Evolutionary conservation across 352 stramenopile genomes (phyloP), one percentile per base, ranked within the genome.

Genomic region (Globisporangium camurandrum): DNA sequence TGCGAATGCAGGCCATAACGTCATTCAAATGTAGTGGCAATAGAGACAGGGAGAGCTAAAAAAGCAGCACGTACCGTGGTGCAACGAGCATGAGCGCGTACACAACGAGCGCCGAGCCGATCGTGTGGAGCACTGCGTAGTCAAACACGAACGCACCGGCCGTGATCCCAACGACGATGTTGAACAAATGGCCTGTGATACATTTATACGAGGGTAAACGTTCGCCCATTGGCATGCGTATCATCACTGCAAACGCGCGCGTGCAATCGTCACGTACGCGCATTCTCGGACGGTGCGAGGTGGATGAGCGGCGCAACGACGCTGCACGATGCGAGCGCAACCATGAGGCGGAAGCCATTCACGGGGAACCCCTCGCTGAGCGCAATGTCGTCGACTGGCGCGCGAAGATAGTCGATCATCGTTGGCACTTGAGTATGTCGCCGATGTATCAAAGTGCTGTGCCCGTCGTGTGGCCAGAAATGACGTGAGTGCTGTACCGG

Each of bases 71-170:
- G 8, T 42, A 89, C 80, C 80, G 69, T 27, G 82, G 78, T 26
- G 71, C 71, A 22, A 78, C 31, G 42, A 75, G 51, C 70, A 93
- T 78, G 28, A 93, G 64, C 47, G 75, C 26, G 63, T 93, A 93
- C 26, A 88, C 76, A 1, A 61, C 62, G 33, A 70, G 22, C 11
- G 69, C 67, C 43, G 76, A 84, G 46, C 59, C 71, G 23, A 93
- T 56, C 12, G 77, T 81, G 62, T 93, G 83, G 47, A 91, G 41
- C 49, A 93, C 70, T 4, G 75, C 82, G 53, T 67, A 72, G 56
- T 89, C 83, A 45, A 91, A 93, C 30, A 93, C 83, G 40, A 90
- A 93, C 37, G 73, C 57, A 24, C 79, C 83, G 0, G 61, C 75
- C 41, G 73, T 75, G 17, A 90, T 42, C 10, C 83, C 83, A n/a